Evolutionary conservation across 2,329 filamentous ascomycete genomes (phyloP), one percentile per base, ranked within the genome.

Genomic region (Alternaria infectoria): DNA sequence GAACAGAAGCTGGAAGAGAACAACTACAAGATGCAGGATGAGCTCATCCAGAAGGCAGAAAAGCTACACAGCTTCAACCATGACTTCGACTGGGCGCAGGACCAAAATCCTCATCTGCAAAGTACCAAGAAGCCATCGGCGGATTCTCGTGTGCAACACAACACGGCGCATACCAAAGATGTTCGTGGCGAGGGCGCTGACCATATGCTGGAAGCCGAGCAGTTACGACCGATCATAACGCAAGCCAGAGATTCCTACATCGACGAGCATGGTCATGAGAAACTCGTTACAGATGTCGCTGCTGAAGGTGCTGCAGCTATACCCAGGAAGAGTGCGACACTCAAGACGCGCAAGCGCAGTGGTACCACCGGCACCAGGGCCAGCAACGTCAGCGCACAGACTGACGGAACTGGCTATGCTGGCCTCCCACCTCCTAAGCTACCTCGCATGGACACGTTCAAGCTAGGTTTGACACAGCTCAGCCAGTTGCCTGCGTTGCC

Each of bases 121-220:
- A 79, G 82, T 44, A 84, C 80, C 69, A 86, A 85, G 71, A 88
- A 86, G 67, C 80, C 84, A 59, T 88, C 84, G 26, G 79, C 83
- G 21, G 89, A 91, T 70, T 77, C 85, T 10, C 84, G 87, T 54
- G 84, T 91, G n/a, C 86, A 84, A 15, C 82, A 84, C 15, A 91
- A 91, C 70, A 71, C 83, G 6, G 84, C 86, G 30, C 91, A 94
- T 74, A 85, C 87, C 61, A 86, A 89, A 59, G 94, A 97, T 74
- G 89, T 97, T 21, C 89, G 90, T 57, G 94, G 95, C 0, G 88
- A 90, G 61, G 93, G 93, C 1, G 74, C 84, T 5, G 95, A 98
- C 76, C 88, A 90, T 58, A 92, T 94, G 89, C 79, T 79, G 15
- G 77, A 80, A n/a, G 64, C 83, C 4, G 77, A 79, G 68, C 71